A percentile compares a stretch with the other conserved stretches of the same genome.
Evolutionary conservation across 2,329 filamentous ascomycete species (phyloP).

Genomic region (Aspergillus ochraceoroseus): DNA sequence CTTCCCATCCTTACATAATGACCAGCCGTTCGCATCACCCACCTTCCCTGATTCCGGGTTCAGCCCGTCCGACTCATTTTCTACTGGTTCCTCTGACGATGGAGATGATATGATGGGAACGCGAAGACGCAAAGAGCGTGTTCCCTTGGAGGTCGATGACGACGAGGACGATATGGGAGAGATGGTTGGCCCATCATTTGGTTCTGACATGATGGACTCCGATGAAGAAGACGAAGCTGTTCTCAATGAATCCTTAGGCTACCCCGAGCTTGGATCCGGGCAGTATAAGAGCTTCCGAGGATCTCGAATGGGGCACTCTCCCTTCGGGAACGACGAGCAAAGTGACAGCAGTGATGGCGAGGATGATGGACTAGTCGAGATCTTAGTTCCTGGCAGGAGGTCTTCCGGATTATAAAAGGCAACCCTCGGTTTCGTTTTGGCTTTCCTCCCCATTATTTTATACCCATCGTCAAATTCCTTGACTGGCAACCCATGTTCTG

Average conservation of each 20-base stretch:
- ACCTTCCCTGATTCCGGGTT: conserved; percentile 39
- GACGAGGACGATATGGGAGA: conserved; percentile 49
- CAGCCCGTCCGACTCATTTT: conserved; percentile 39
- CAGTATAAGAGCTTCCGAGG: conserved; percentile 43
- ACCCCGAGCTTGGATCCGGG: conserved; percentile 56
- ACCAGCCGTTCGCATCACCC: conserved; percentile 31
- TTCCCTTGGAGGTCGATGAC: conserved; percentile 57
- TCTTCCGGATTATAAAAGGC: conserved; percentile 23
- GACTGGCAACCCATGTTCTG: conserved; percentile 7
- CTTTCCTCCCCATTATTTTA: conserved; percentile 2
- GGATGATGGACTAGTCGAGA: conserved; percentile 45
- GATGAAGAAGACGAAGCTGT: conserved; percentile 52
- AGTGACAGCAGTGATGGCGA: conserved; percentile 43
- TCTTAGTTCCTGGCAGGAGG: conserved; percentile 42
- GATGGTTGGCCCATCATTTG: conserved; percentile 43
- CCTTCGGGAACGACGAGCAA: conserved; percentile 40
- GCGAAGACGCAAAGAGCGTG: conserved; percentile 42
- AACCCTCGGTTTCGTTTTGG: conserved; percentile 8
- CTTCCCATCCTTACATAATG: conserved; percentile 26
- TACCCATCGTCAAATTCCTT: conserved; percentile 11
- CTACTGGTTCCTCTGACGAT: conserved; percentile 42
- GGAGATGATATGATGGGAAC: conserved; percentile 37
- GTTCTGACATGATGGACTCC: conserved; percentile 48
- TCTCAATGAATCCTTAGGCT: conserved; percentile 62
- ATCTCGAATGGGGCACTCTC: conserved; percentile 29